Evolutionary conservation across 768 basidiomycete species (phyloP).

Genomic region (Trametes elegans): DNA sequence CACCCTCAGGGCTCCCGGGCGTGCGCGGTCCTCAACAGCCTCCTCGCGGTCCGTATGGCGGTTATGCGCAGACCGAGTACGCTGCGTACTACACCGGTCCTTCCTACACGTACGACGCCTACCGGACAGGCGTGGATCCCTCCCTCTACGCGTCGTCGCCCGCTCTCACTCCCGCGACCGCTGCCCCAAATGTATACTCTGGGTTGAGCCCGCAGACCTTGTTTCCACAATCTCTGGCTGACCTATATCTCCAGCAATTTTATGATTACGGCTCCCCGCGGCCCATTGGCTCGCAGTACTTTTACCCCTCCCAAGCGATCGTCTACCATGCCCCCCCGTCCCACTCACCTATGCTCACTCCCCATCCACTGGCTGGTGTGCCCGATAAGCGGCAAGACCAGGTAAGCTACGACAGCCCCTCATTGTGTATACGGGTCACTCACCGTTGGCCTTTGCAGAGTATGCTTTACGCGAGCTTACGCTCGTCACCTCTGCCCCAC

Average conservation of each 20-base stretch:
- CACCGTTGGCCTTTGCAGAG: slow-evolving; percentile 43
- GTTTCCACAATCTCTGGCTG: slow-evolving; percentile 41
- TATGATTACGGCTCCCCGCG: slow-evolving; percentile 56
- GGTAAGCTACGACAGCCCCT: slow-evolving; percentile 33
- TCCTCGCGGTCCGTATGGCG: slow-evolving; percentile 45
- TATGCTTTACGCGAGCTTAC: slow-evolving; percentile 41
- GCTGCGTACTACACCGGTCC: slow-evolving; percentile 55
- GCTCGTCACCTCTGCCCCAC: slow-evolving; percentile 43
- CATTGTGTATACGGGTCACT: not conserved
- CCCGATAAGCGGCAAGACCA: slow-evolving; percentile 61
- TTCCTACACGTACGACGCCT: slow-evolving; percentile 47
- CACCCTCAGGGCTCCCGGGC: slow-evolving; percentile 34
- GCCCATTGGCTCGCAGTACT: slow-evolving; percentile 55
- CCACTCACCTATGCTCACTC: slow-evolving; percentile 55
- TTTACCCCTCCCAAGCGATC: slow-evolving; percentile 57
- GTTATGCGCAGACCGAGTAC: slow-evolving; percentile 57
- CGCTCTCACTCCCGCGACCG: slow-evolving; percentile 40
- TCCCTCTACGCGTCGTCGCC: slow-evolving; percentile 49
- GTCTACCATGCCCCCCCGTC: slow-evolving; percentile 53
- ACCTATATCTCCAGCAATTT: slow-evolving; percentile 50
- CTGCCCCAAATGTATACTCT: slow-evolving; percentile 50
- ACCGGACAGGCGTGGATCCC: slow-evolving; percentile 48
- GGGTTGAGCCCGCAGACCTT: slow-evolving; percentile 40
- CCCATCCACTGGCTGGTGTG: slow-evolving; percentile 41
- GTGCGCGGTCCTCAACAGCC: slow-evolving; percentile 44